phyloP scores from a whole-genome alignment of 225 moss, liverwort and hornwort species.

The Asterella californica region DNA sequence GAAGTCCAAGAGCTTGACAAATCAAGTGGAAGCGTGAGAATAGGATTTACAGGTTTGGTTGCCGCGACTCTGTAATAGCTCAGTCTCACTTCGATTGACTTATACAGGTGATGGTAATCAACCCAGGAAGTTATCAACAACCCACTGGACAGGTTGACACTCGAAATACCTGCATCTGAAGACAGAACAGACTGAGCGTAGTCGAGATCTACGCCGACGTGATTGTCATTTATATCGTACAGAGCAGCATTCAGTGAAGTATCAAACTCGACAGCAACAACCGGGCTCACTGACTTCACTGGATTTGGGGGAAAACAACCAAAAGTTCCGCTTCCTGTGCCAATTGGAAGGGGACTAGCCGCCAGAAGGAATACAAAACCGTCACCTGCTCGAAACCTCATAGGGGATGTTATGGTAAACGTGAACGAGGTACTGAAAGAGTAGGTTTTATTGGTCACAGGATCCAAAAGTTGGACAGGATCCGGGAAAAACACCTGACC shows the following conservation, averaged over 20 bases:
- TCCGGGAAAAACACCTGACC: slow-evolving; percentile 11
- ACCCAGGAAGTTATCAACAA: slow-evolving; percentile 30
- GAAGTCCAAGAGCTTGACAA: not conserved
- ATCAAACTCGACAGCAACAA: slow-evolving; percentile 30
- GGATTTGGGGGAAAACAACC: not conserved
- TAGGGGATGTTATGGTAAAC: slow-evolving; percentile 19
- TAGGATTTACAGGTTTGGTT: slow-evolving; percentile 16
- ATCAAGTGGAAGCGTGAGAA: slow-evolving; percentile 7
- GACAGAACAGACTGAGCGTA: not conserved
- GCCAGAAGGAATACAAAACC: slow-evolving; percentile 30
- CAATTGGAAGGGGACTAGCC: not conserved
- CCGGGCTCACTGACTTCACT: not conserved
- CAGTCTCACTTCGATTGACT: slow-evolving; percentile 19
- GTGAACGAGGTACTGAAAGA: slow-evolving; percentile 33
- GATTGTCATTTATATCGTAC: slow-evolving; percentile 13
- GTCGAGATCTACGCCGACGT: slow-evolving; percentile 14
- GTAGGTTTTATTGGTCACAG: not conserved
- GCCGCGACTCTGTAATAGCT: not conserved
- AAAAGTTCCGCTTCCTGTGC: not conserved
- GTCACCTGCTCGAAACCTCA: not conserved
- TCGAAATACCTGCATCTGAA: slow-evolving; percentile 6
- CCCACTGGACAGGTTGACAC: not conserved
- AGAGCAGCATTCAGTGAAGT: not conserved
- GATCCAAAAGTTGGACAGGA: not conserved
- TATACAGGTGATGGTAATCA: slow-evolving; percentile 23